Base-by-base conservation (phyloP, 139 green algal genomes). In the Volvox africanus region DNA sequence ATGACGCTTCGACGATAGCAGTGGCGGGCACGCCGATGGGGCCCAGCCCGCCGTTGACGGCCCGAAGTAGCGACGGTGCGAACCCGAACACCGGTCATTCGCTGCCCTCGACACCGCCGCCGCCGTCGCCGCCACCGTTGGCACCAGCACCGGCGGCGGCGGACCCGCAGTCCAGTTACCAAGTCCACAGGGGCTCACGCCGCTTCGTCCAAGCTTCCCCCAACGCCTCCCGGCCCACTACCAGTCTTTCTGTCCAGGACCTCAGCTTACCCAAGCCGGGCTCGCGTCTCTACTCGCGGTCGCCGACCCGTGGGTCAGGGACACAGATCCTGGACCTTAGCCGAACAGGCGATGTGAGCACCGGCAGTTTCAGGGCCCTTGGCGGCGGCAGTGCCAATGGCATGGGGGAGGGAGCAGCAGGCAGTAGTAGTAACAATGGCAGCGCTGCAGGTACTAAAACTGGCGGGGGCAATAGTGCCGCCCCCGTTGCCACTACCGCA, bases 221-320 rank as follows among this genome's bases (percentile, higher is more conserved):
- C 28, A 0, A 14, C 50, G 22, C 61, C 61, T 87, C 82, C 19
- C 82, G 82, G 2, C 82, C 82, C 22, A 26, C 28, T 24, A 88
- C 82, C 20, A 30, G 50, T 13, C 18, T 88, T 16, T 88, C 82
- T 0, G 35, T 88, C 21, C 82, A 88, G 22, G 82, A 88, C 82
- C 82, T 88, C 1, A 67, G 28, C 0, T 26, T 88, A 20, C 35
- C 82, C 12, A 79, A 35, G 65, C 65, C 82, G 2, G 65, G 33
- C 35, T 26, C 32, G 22, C 82, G 82, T 21, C 14, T 88, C 28
- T 21, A 21, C 81, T 26, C 55, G 79, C 80, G 44, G 1, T 68
- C 75, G 14, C 75, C 75, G 32, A 81, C 32, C 78, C 78, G 37
- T 32, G 22, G 37, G 9, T 67, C 37, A 35, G 19, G 16, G 78